Base-by-base conservation (phyloP, 148 eudicot species). In the Vaccinium corymbosum region DNA sequence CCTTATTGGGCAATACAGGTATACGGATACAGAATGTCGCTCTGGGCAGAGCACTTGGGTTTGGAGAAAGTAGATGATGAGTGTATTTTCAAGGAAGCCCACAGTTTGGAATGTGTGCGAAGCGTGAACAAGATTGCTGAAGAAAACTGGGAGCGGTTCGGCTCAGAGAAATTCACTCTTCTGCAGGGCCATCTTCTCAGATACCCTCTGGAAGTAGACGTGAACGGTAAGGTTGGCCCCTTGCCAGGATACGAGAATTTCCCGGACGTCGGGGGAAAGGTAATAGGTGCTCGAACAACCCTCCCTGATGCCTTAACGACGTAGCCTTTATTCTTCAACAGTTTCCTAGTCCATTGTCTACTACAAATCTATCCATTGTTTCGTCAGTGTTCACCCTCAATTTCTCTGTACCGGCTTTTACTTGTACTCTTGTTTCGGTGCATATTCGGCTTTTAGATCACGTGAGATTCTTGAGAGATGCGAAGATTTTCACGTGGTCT, bases 21-120 rank as follows among this genome's bases (percentile, higher is more conserved):
- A 76, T 89, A 90, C 38, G 92, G 92, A 66, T 90, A 89, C 78
- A 87, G 92, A 84, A 90, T 90, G 91, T 90, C 92, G 6, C 82
- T 90, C 4, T 89, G 92, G 92, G 89, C 91, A 32, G 92, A 90
- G 88, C 92, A 90, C 84, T 38, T 89, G 62, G 89, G 86, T 49
- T 38, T 89, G 62, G 90, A 85, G 55, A 87, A 73, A 66, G n/a
- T 86, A 12, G 87, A 90, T 0, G 32, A 85, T 2, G 6, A 42
- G 46, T 42, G 46, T 3, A 27, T 62, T 42, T 89, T 90, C 66
- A 83, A 80, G 82, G 86, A 89, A 66, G 89, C 92, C 1, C 82
- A 84, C 13, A 84, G 80, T 35, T 62, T 89, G 84, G 77, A 38
- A 3, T 90, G 92, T 64, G 87, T 90, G 32, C 61, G 66, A 38